phyloP scores from a whole-genome alignment of 1,284 basidiomycete species.

The Malassezia pachydermatis region DNA sequence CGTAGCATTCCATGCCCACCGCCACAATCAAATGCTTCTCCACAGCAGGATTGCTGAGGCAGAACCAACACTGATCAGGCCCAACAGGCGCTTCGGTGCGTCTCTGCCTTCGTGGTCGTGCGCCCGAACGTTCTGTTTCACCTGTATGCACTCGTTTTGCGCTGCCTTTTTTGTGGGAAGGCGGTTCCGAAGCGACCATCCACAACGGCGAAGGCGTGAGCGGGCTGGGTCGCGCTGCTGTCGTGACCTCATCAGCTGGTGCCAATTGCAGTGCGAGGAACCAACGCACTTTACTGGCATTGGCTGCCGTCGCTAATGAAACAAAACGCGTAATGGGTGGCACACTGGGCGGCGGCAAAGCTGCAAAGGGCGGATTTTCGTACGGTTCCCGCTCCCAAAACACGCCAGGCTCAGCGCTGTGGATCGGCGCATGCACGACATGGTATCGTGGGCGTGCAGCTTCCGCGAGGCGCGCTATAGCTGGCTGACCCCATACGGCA shows the following conservation, averaged over 20 bases:
- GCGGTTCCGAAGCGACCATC: not conserved
- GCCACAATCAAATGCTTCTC: conserved; percentile 37
- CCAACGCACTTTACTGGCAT: conserved; percentile 37
- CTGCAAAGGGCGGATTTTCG: conserved; percentile 19
- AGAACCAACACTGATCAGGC: conserved; percentile 46
- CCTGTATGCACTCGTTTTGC: not conserved
- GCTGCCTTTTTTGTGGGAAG: too few relatives aligned
- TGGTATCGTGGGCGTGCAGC: conserved; percentile 32
- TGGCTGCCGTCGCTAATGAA: conserved; percentile 32
- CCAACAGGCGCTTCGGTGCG: conserved; percentile 24
- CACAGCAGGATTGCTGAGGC: conserved; percentile 36
- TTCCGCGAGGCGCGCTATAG: conserved; percentile 24
- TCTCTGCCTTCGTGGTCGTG: not conserved
- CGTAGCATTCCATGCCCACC: conserved; percentile 33
- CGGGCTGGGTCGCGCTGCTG: conserved; percentile 11
- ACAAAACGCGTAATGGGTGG: conserved; percentile 32
- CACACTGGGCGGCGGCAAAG: not conserved
- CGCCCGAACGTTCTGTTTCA: not conserved
- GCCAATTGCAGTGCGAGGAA: conserved; percentile 31
- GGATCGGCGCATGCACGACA: conserved; percentile 29
- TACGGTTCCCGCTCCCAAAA: conserved; percentile 45
- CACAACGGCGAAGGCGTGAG: conserved; percentile 20
- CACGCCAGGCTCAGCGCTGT: conserved; percentile 17
- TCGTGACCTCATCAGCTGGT: not conserved
- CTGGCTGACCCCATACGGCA: conserved; percentile 33